Percentiles rank a stretch among this genome's conserved stretches.
Conservation (phyloP, 345 rosid species). For the Aurinia saxatilis region DNA sequence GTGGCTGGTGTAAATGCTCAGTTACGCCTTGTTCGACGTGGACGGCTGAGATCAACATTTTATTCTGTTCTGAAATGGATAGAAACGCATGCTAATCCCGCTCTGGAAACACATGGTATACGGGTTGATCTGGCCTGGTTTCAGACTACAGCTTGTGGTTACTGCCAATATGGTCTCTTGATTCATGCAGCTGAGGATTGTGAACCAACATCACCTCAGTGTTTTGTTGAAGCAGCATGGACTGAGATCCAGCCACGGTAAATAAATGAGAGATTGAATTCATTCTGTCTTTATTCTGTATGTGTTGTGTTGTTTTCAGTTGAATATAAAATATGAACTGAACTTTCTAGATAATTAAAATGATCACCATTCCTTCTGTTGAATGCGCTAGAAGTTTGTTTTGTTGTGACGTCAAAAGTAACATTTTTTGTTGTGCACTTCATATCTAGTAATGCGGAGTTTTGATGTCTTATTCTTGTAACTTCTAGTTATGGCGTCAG, state of each 20-base stretch:
- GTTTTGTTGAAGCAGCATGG: slow-evolving; percentile 31
- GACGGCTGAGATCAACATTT: slow-evolving; percentile 65
- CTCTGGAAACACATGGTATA: slow-evolving; percentile 54
- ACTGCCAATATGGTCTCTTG: slow-evolving; percentile 84
- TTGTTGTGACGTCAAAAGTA: not conserved
- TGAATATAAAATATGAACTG: slow-evolving; percentile 5
- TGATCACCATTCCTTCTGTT: not conserved
- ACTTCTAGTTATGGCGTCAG: slow-evolving; percentile 33
- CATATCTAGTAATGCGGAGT: slow-evolving; percentile 10
- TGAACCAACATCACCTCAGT: slow-evolving; percentile 33
- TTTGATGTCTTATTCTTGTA: slow-evolving; percentile 26
- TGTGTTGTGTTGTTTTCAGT: not conserved
- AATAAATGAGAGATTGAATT: slow-evolving; percentile 9
- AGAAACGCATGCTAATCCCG: slow-evolving; percentile 90
- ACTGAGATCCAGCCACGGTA: slow-evolving; percentile 53
- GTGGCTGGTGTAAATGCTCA: slow-evolving; percentile 98
- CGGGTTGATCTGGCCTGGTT: slow-evolving; percentile 92
- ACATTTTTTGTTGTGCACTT: slow-evolving; percentile 1
- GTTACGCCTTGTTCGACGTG: slow-evolving; percentile 81
- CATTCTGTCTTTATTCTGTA: not conserved
- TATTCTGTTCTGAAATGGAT: slow-evolving; percentile 71
- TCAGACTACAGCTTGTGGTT: slow-evolving; percentile 72
- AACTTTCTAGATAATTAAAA: slow-evolving; percentile 12
- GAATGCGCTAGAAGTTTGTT: not conserved
- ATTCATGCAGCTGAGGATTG: slow-evolving; percentile 54